Base-by-base conservation (phyloP, 1,284 basidiomycete species). In the Rhizoctonia solani region DNA sequence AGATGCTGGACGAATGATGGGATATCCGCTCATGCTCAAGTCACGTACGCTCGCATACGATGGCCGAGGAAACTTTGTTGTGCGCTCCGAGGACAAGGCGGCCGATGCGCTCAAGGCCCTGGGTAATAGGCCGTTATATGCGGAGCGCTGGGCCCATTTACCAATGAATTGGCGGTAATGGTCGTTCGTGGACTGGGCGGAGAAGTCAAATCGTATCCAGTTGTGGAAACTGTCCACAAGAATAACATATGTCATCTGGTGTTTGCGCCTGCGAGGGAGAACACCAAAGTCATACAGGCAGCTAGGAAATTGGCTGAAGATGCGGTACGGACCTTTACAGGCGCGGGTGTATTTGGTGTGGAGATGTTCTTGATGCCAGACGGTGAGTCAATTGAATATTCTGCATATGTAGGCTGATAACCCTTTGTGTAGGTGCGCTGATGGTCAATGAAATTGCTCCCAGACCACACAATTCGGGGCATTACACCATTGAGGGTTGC, bases 401-500 rank as follows among this genome's bases (percentile, higher is more conserved):
- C 11, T 16, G 25, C 23, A 14, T 13, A 44, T 44, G 42, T 3
- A 5, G 41, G 5, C 21, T 27, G 21, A 71, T 69, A 27, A 30
- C 44, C 49, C 44, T 54, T 54, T 29, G 14, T 41, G 8, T 72
- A 95, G 93, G 90, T 25, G 78, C 81, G 0, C 82, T 99, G 2
- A 86, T 89, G 68, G 84, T 99, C 72, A 99, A 99, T 78, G 97
- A 99, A 80, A 98, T 99, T 70, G 97, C 97, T 0, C 97, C 97
- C n/a, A 86, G 97, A 23, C 96, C 97, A 0, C 97, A 99, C 78
- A 99, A 99, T 79, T 98, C 95, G 8, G 96, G 96, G 0, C 97
- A 99, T 77, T 98, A 98, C 79, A 98, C 96, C n/a, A 98, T 99
- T 75, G 96, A 98, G 79, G 95, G 96, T 0, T 97, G 93, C 77